Evolutionary conservation across 371 early-diverging fungal species (phyloP), one percentile per base, ranked within the genome.

Genomic region (Lichtheimia ramosa): DNA sequence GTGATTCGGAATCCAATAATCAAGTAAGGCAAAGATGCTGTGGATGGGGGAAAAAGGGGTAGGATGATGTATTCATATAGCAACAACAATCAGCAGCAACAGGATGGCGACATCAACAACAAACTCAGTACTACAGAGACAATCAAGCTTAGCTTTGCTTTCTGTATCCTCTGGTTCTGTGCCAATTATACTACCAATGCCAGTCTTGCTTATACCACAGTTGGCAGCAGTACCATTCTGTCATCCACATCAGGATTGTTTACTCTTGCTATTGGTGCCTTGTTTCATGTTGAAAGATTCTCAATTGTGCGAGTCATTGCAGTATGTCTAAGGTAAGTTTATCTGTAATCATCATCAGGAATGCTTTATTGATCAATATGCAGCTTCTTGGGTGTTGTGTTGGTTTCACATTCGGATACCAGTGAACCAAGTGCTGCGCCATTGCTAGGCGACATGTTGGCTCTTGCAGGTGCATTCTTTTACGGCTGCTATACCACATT

Each of bases 401-500:
- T 82, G 25, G 84, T 89, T n/a, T 75, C 83, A 3, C 73, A 70
- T 58, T 73, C 75, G 10, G 82, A 78, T 64, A 54, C 21, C 23
- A 15, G 48, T 14, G 39, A 24, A n/a, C 49, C 50, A 12, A 41
- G 51, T 6, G 21, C 23, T 8, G 52, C 48, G 7, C 71, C 75
- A 13, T 34, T 34, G 5, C 62, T 89, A 51, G 94, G 94, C 3
- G 91, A 92, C 61, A 34, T 83, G 23, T 68, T 92, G 53, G 90
- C 92, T 1, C 59, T 93, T 24, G 58, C 84, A 34, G 87, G 92
- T 25, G 92, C 92, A 2, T 57, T 90, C 10, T 85, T 91, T 48
- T 93, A 93, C 68, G 92, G 91, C 7, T 86, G 89, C 63, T 92
- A 93, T 72, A 88, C 89, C 0, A 87, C 88, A 6, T 63, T 92